phyloP scores from a whole-genome alignment of 192 early-diverging fungal species.

The Polychytrium aggregatum region DNA sequence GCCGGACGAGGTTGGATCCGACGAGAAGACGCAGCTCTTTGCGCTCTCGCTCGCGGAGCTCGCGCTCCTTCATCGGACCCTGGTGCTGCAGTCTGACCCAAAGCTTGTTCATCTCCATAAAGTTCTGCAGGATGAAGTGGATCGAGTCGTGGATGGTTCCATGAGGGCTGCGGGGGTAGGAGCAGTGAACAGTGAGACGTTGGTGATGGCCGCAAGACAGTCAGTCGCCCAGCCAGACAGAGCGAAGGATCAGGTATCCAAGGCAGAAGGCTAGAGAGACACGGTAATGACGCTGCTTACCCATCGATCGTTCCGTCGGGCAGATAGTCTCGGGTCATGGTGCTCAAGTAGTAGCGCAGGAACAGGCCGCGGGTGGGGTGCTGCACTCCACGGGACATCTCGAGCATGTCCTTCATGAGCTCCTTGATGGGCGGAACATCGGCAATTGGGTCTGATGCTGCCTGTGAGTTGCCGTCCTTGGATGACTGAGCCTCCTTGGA shows the following conservation, averaged over 20 bases:
- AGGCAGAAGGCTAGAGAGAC: too few species aligned
- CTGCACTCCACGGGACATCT: conserved; percentile 97
- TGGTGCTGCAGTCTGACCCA: conserved; percentile 99
- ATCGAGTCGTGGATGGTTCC: conserved; percentile 88
- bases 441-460: conserved; percentile 14
- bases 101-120: conserved; percentile 99
- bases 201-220: neutral
- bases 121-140: conserved; percentile 92
- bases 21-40: conserved; percentile 90
- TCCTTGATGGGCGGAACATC: conserved; percentile 86
- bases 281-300: conserved; percentile 7
- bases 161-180: conserved; percentile 40
- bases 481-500: conserved; percentile 23
- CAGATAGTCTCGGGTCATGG: conserved; percentile 90
- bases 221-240: neutral
- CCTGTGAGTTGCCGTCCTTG: neutral
- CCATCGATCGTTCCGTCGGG: conserved; percentile 56
- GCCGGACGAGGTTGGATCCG: conserved; percentile 90
- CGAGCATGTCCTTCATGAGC: conserved; percentile 98
- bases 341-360: conserved; percentile 87
- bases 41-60: conserved; percentile 91
- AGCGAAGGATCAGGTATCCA: too few species aligned
- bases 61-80: conserved; percentile 85
- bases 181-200: neutral
- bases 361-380: conserved; percentile 97